Evolutionary conservation across 176 grass and related monocot genomes (phyloP).

Genomic region (Triticum urartu): DNA sequence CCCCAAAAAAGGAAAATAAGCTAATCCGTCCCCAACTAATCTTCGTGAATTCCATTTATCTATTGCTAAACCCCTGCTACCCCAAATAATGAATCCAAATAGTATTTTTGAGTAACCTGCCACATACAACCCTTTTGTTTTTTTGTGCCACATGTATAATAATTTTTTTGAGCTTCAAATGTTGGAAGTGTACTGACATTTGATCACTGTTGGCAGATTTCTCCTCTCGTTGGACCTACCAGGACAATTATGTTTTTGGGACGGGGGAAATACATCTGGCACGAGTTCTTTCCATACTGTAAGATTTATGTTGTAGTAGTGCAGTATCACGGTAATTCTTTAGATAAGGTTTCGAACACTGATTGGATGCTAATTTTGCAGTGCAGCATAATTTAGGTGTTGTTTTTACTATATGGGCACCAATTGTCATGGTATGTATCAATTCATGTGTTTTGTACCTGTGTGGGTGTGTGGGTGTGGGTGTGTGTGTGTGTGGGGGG

Average conservation of each 20-base stretch:
- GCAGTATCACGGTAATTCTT: not conserved
- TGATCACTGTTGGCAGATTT: slow-evolving; percentile 59
- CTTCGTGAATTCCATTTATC: not conserved
- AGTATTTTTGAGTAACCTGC: not conserved
- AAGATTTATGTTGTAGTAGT: slow-evolving; percentile 46
- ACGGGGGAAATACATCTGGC: slow-evolving; percentile 66
- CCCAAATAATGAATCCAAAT: not conserved
- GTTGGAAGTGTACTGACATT: slow-evolving; percentile 11
- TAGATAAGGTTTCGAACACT: slow-evolving; percentile 28
- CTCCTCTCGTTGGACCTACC: slow-evolving; percentile 81
- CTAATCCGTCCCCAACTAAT: not conserved
- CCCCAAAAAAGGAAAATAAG: not conserved
- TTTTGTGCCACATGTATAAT: not conserved
- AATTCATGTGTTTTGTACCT: not conserved
- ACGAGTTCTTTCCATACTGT: slow-evolving; percentile 95
- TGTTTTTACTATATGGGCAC: slow-evolving; percentile 89
- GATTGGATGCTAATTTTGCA: slow-evolving; percentile 39
- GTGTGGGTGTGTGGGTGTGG: not conserved
- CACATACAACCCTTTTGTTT: not conserved
- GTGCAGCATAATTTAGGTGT: slow-evolving; percentile 91
- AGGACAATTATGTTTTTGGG: slow-evolving; percentile 75
- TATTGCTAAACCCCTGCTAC: not conserved
- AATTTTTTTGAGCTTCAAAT: slow-evolving; percentile 12
- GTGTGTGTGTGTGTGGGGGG: not conserved
- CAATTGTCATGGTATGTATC: slow-evolving; percentile 81